Conservation (phyloP, 495 filamentous ascomycete species). For the Letharia columbiana region DNA sequence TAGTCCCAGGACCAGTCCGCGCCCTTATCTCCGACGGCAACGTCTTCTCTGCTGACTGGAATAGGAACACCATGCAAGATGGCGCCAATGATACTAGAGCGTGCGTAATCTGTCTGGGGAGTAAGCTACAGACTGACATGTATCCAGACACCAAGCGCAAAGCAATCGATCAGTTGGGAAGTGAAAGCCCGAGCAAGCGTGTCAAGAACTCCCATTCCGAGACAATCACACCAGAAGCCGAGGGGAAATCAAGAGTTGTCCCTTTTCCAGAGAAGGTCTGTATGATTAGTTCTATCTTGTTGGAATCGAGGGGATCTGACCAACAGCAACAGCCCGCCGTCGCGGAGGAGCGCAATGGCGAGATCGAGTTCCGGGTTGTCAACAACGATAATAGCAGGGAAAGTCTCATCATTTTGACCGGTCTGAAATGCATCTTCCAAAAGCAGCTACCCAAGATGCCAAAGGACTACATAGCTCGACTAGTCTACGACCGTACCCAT, state of each 20-base stretch:
- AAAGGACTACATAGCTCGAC: slow-evolving; percentile 93
- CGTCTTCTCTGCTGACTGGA: slow-evolving; percentile 4
- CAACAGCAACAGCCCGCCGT: slow-evolving; percentile 59
- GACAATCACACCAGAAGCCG: slow-evolving; percentile 47
- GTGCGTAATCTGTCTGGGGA: slow-evolving; percentile 6
- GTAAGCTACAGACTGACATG: slow-evolving; percentile 16
- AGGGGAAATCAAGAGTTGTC: slow-evolving; percentile 48
- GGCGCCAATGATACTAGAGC: slow-evolving; percentile 26
- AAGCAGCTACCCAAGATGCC: slow-evolving; percentile 99
- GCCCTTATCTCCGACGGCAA: background rate
- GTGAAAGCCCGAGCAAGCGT: slow-evolving; percentile 51
- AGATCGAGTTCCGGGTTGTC: slow-evolving; percentile 95
- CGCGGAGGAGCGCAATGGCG: slow-evolving; percentile 85
- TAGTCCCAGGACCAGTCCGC: background rate
- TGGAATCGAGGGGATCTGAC: slow-evolving; percentile 13
- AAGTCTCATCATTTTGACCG: slow-evolving; percentile 88
- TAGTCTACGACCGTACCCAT: slow-evolving; percentile 96
- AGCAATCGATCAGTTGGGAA: slow-evolving; percentile 58
- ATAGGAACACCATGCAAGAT: slow-evolving; percentile 10
- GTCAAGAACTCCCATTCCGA: slow-evolving; percentile 42
- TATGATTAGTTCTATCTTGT: background rate
- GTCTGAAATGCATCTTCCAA: slow-evolving; percentile 96
- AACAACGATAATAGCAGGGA: slow-evolving; percentile 89
- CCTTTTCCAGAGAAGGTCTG: slow-evolving; percentile 78
- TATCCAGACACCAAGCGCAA: slow-evolving; percentile 63